Evolutionary conservation across 1,284 basidiomycete species (phyloP).

Genomic region (Amylostereum areolatum): DNA sequence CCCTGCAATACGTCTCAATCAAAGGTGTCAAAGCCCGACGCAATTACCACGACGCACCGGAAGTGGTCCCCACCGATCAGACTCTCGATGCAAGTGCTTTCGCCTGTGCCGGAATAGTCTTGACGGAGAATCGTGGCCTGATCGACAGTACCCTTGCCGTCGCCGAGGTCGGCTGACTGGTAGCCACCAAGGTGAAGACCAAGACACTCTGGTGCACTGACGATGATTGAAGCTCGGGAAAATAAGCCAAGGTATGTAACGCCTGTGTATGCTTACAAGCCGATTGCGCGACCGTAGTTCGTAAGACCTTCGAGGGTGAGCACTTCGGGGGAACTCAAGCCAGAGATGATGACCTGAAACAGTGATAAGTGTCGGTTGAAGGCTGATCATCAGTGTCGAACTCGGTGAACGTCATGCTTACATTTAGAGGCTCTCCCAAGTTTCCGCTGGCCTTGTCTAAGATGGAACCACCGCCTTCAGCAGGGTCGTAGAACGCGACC

Average conservation of each 20-base stretch:
- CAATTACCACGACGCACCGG: slow-evolving; percentile 26
- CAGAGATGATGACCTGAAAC: slow-evolving; percentile 46
- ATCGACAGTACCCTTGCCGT: slow-evolving; percentile 49
- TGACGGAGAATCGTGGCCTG: slow-evolving; percentile 53
- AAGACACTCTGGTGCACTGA: slow-evolving; percentile 62
- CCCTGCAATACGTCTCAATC: slow-evolving; percentile 28
- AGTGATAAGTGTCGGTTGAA: neutral
- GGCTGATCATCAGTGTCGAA: neutral
- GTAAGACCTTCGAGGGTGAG: slow-evolving; percentile 57
- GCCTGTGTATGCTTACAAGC: slow-evolving; percentile 39
- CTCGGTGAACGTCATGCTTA: slow-evolving; percentile 10
- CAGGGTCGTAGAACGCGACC: slow-evolving; percentile 14
- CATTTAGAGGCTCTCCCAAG: slow-evolving; percentile 35
- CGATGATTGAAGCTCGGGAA: neutral
- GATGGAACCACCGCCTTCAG: slow-evolving; percentile 23
- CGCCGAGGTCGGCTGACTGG: slow-evolving; percentile 66
- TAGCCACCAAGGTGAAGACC: slow-evolving; percentile 55
- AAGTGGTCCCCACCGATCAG: slow-evolving; percentile 61
- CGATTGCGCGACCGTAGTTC: slow-evolving; percentile 49
- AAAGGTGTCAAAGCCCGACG: neutral
- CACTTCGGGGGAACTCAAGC: slow-evolving; percentile 57
- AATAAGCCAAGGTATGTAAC: slow-evolving; percentile 1
- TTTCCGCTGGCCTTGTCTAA: slow-evolving; percentile 26
- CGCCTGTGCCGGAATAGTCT: slow-evolving; percentile 49
- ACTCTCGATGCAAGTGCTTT: slow-evolving; percentile 56